Base-by-base conservation (phyloP, 2,329 filamentous ascomycete genomes). In the Emergomyces africanus region DNA sequence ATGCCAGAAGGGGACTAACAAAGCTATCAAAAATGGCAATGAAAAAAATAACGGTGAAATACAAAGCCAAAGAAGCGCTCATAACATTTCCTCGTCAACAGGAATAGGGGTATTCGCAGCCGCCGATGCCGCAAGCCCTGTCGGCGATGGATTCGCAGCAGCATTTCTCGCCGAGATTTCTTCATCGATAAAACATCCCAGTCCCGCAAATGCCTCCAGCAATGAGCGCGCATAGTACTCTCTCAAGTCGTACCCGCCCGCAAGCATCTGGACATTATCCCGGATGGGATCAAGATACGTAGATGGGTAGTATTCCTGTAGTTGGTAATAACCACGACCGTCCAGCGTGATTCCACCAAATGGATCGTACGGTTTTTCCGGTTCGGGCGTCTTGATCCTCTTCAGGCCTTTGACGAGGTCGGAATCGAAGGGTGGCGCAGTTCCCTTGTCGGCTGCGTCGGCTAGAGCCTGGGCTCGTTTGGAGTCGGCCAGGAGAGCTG, bases 121-220 rank as follows among this genome's bases (percentile, higher is more conserved):
- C 39, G 68, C 70, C 59, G 70, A 63, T 33, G 70, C 67, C 59
- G 70, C 65, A 12, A 67, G 65, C 44, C 68, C 63, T 20, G 69
- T 70, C 18, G 68, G 63, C 8, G 66, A 57, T 25, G 68, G 61
- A 28, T 66, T 66, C 18, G 66, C 62, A 6, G 56, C 48, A 3
- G 63, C 63, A 8, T 64, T 39, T 37, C 64, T 61, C 59, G 54
- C 61, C 8, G 33, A 20, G 20, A 77, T 67, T 68, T 95, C 91
- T 51, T 96, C 90, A 41, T 83, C 86, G 48, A 99, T 78, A 66
- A 95, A 95, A 48, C 95, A 88, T 0, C 88, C 90, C 61, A 99
- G 72, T 0, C 95, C 94, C 0, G 89, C 84, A 74, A 96, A 97
- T 0, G 92, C 90, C 69, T 96, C 91, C 61, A 89, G 88, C 69